These are phyloP conservation scores for Acanthamoeba triangularis DNA, from an alignment of 208 protist species.

Conservation along the genomic window DNA sequence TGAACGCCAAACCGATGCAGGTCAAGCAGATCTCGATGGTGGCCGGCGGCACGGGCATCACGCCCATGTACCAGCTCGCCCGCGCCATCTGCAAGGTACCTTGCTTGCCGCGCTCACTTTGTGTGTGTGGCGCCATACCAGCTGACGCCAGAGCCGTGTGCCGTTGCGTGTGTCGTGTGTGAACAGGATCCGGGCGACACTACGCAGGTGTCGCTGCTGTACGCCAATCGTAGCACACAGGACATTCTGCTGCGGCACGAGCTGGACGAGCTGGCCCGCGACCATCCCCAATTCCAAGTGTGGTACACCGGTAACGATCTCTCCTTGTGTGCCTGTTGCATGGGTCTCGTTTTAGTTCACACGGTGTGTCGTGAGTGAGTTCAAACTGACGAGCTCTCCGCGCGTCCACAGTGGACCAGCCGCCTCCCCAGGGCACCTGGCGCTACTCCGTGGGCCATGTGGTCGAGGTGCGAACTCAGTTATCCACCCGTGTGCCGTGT, in stretches of 20 bases:
- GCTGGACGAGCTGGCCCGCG: constrained; percentile 94
- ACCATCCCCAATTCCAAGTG: constrained; percentile 94
- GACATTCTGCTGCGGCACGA: constrained; percentile 96
- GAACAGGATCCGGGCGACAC: constrained; percentile 90
- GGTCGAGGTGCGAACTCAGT: background rate
- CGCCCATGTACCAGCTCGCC: constrained; percentile 95
- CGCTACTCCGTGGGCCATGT: background rate
- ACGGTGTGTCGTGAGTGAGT: too few species aligned
- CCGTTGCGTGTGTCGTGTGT: background rate
- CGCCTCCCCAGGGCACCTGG: background rate
- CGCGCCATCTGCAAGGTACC: constrained; percentile 89
- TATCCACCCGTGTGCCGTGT: background rate
- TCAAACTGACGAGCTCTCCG: too few species aligned
- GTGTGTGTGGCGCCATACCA: too few species aligned
- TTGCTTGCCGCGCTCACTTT: background rate
- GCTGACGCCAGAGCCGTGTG: too few species aligned
- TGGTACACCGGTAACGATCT: constrained; percentile 91
- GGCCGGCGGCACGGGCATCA: constrained; percentile 92
- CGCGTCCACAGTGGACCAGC: background rate
- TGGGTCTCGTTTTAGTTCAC: background rate
- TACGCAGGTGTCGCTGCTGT: constrained; percentile 94
- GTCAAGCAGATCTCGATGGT: constrained; percentile 96
- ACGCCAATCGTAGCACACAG: constrained; percentile 93
- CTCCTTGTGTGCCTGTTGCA: background rate
- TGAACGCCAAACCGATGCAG: constrained; percentile 90